Percentiles rank a stretch among this genome's conserved stretches.
phyloP scores from a whole-genome alignment of 306 rosid genomes.

The Morella rubra region DNA sequence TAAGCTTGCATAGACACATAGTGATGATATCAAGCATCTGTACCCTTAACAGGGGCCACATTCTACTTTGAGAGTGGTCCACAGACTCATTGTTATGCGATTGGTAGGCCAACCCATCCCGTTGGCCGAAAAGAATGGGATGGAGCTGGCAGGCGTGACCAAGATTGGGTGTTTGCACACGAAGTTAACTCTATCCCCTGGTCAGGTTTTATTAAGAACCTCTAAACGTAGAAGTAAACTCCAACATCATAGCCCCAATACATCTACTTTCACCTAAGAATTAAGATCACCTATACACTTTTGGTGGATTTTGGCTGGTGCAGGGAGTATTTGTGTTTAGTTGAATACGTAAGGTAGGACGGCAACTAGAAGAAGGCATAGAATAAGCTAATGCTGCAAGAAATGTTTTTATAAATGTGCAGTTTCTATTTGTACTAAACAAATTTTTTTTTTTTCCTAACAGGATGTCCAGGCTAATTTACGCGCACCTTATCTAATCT shows the following conservation, averaged over 20 bases:
- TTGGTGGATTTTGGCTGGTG: background rate
- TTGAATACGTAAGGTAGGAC: background rate
- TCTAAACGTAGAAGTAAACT: background rate
- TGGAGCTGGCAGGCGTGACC: constrained; percentile 53
- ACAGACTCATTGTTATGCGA: constrained; percentile 46
- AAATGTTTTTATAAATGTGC: background rate
- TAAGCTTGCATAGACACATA: no score
- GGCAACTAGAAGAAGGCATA: background rate
- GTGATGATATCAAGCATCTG: constrained; percentile 46
- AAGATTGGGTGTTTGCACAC: constrained; percentile 19
- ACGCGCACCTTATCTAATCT: no score
- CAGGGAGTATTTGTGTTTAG: background rate
- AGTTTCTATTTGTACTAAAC: background rate
- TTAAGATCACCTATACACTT: background rate
- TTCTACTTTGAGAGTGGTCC: constrained; percentile 58
- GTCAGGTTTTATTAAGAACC: background rate
- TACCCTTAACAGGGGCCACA: constrained; percentile 49
- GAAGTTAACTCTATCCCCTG: constrained; percentile 5
- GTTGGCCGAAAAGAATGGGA: constrained; percentile 19
- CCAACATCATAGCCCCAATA: constrained; percentile 6
- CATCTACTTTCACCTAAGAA: constrained; percentile 6
- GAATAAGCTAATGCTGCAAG: background rate
- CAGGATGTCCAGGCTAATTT: no score
- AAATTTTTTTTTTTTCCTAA: no score
- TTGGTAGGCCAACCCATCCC: constrained; percentile 46